Conservation (phyloP, 768 basidiomycete genomes). For the Agaricus blazei region DNA sequence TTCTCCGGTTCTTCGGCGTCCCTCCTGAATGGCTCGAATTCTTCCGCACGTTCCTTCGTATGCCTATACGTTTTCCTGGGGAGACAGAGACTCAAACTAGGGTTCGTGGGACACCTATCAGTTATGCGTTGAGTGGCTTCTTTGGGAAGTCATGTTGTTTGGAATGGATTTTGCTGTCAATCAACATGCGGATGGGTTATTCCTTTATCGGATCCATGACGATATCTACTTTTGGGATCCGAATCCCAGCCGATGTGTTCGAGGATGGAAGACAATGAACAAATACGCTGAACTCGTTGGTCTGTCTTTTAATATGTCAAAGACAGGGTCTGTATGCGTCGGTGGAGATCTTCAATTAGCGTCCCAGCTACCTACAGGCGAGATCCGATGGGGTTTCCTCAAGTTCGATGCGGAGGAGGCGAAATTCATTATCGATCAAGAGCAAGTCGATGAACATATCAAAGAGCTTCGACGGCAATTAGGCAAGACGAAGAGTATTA, state of each 20-base stretch:
- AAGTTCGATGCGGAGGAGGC: slow-evolving; percentile 25
- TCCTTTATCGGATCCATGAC: slow-evolving; percentile 40
- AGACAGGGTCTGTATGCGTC: slow-evolving; percentile 36
- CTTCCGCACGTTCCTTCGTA: slow-evolving; percentile 28
- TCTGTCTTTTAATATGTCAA: slow-evolving; percentile 34
- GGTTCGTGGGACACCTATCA: slow-evolving; percentile 37
- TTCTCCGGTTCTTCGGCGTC: slow-evolving; percentile 35
- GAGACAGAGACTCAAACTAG: slow-evolving; percentile 26
- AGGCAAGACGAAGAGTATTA: slow-evolving; percentile 27
- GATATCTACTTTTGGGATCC: slow-evolving; percentile 41
- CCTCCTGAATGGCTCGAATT: slow-evolving; percentile 28
- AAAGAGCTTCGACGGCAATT: slow-evolving; percentile 33
- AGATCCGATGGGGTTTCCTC: slow-evolving; percentile 36
- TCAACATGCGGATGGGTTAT: slow-evolving; percentile 34
- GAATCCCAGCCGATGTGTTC: slow-evolving; percentile 24
- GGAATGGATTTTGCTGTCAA: slow-evolving; percentile 46
- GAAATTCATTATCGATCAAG: slow-evolving; percentile 32
- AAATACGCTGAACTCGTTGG: slow-evolving; percentile 34
- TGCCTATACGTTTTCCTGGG: slow-evolving; percentile 28
- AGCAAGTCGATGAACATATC: slow-evolving; percentile 30
- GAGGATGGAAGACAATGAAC: slow-evolving; percentile 38
- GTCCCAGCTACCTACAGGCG: slow-evolving; percentile 24
- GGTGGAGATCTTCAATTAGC: slow-evolving; percentile 11
- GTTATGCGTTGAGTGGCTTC: slow-evolving; percentile 33
- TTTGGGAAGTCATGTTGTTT: slow-evolving; percentile 39